Conservation (phyloP, 2,329 filamentous ascomycete genomes). For the Colletotrichum magnum region DNA sequence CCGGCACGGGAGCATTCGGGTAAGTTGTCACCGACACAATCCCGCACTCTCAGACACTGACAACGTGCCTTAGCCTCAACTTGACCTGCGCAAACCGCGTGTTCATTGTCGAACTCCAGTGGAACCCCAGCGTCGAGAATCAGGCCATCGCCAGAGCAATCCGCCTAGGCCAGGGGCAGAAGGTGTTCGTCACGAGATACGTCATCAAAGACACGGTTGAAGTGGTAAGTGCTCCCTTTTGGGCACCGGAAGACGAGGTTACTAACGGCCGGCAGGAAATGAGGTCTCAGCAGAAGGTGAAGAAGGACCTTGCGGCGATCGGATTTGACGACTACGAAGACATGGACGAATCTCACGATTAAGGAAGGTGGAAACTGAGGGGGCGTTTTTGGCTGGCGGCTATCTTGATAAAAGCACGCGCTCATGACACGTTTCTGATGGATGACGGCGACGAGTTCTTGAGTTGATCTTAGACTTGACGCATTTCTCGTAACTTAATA, state of each 20-base stretch:
- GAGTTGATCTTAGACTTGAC: conserved; percentile 12
- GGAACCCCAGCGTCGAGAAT: conserved; percentile 67
- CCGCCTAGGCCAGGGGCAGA: conserved; percentile 59
- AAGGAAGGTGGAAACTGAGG: neutral
- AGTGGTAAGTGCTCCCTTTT: conserved; percentile 50
- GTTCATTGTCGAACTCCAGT: conserved; percentile 67
- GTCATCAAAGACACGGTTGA: conserved; percentile 59
- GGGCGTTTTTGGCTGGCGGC: conserved; percentile 3
- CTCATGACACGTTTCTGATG: neutral
- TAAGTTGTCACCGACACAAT: conserved; percentile 42
- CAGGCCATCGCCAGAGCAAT: conserved; percentile 66
- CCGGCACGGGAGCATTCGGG: conserved; percentile 66
- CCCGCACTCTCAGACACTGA: neutral
- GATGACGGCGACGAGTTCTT: neutral
- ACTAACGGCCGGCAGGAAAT: conserved; percentile 23
- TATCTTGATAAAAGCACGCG: neutral
- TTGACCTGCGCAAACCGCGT: conserved; percentile 62
- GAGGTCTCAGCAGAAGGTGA: conserved; percentile 34
- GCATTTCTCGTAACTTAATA: conserved; percentile 7
- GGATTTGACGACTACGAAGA: conserved; percentile 14
- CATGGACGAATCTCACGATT: conserved; percentile 12
- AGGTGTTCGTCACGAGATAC: conserved; percentile 62
- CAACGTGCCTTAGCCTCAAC: conserved; percentile 55
- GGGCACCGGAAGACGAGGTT: neutral
- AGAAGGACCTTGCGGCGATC: conserved; percentile 29